Evolutionary conservation across 116 monocot genomes (phyloP).

Genomic region (Dioscorea cayenensis): DNA sequence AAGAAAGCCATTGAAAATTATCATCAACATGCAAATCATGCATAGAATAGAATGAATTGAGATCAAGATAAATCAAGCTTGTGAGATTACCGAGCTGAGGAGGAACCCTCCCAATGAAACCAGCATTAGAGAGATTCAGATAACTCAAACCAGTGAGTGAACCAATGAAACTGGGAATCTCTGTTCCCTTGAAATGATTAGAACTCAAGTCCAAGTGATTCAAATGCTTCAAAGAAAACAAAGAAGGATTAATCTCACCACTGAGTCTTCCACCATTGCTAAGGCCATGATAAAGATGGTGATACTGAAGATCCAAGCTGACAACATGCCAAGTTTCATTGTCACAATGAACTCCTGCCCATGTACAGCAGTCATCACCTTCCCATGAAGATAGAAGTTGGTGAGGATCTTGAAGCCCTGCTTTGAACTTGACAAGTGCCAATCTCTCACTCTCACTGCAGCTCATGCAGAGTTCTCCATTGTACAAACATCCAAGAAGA

Average conservation of each 20-base stretch:
- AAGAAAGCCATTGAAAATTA: constrained; percentile 2
- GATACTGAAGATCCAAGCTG: constrained; percentile 4
- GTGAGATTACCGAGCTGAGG: constrained; percentile 31
- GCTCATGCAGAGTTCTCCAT: not conserved
- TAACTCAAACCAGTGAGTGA: constrained; percentile 14
- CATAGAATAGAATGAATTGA: constrained; percentile 2
- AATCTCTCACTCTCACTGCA: not conserved
- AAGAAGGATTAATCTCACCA: constrained; percentile 21
- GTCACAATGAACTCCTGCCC: constrained; percentile 19
- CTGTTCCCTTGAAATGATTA: constrained; percentile 11
- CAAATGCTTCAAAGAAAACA: constrained; percentile 11
- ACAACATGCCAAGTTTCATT: constrained; percentile 18
- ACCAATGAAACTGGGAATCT: constrained; percentile 25
- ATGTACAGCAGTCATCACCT: constrained; percentile 22
- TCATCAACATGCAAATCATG: not conserved
- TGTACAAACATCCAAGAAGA: not conserved
- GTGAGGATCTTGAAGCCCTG: constrained; percentile 10
- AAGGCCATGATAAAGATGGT: not conserved
- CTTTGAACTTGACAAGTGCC: constrained; percentile 29
- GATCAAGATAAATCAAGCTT: constrained; percentile 14
- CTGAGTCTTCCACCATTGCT: not conserved
- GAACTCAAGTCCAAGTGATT: constrained; percentile 13
- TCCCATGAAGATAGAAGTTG: constrained; percentile 23
- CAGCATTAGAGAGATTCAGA: constrained; percentile 15
- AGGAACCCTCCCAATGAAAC: constrained; percentile 20